Percentiles rank a stretch among this genome's conserved stretches.
These are phyloP conservation scores for Boletus reticuloceps DNA, from an alignment of 768 basidiomycete genomes.

Conservation along the genomic window DNA sequence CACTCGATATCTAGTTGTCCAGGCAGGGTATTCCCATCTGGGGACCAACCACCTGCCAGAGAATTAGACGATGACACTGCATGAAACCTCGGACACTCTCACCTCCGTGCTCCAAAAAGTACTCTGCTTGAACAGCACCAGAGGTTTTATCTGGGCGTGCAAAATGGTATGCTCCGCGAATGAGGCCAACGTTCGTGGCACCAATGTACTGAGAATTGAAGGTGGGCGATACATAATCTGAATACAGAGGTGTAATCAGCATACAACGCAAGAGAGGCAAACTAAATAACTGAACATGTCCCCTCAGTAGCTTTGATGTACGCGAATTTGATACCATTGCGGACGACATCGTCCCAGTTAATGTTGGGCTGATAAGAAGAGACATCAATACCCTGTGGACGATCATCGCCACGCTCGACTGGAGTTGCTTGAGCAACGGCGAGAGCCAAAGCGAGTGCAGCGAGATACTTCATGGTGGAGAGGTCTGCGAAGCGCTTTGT, in stretches of 20 bases:
- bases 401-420: slow-evolving; percentile 36
- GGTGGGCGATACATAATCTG: slow-evolving; percentile 21
- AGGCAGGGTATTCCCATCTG: slow-evolving; percentile 59
- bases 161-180: slow-evolving; percentile 62
- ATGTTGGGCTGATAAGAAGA: slow-evolving; percentile 47
- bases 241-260: not conserved
- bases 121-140: slow-evolving; percentile 58
- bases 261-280: slow-evolving; percentile 33
- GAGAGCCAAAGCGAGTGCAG: slow-evolving; percentile 13
- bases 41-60: slow-evolving; percentile 47
- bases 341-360: slow-evolving; percentile 50
- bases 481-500: not conserved
- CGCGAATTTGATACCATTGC: slow-evolving; percentile 51
- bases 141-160: slow-evolving; percentile 51
- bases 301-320: slow-evolving; percentile 71
- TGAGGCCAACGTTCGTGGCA: slow-evolving; percentile 53
- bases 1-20: slow-evolving; percentile 65
- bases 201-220: slow-evolving; percentile 50
- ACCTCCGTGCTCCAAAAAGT: slow-evolving; percentile 58
- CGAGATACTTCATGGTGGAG: slow-evolving; percentile 20
- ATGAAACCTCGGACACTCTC: slow-evolving; percentile 17
- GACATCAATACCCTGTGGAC: slow-evolving; percentile 54
- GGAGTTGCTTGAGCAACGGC: slow-evolving; percentile 11
- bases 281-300: slow-evolving; percentile 37
- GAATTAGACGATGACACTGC: slow-evolving; percentile 24